These are phyloP conservation scores for Naganishia friedmannii DNA, from an alignment of 768 basidiomycete species.

Conservation along the genomic window DNA sequence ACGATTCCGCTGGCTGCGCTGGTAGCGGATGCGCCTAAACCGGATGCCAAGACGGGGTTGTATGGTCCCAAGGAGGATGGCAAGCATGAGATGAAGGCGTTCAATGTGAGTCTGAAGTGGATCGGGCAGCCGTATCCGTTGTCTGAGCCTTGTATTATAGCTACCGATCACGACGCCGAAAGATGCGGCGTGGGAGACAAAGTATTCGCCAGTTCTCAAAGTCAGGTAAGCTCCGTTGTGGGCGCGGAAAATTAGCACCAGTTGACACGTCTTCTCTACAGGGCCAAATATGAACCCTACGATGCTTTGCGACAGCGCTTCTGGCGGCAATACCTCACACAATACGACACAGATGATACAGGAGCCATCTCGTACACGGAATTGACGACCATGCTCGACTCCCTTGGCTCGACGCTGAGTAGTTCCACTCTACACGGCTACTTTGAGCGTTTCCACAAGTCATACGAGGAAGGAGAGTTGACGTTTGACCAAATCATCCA, in stretches of 20 bases:
- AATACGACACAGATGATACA: slow-evolving; percentile 87
- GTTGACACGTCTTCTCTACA: slow-evolving; percentile 46
- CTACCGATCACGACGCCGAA: slow-evolving; percentile 64
- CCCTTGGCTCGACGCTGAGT: slow-evolving; percentile 88
- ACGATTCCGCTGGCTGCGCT: slow-evolving; percentile 70
- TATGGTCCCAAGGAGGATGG: slow-evolving; percentile 60
- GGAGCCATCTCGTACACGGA: slow-evolving; percentile 73
- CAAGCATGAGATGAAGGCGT: slow-evolving; percentile 67
- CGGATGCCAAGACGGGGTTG: slow-evolving; percentile 59
- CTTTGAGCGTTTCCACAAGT: slow-evolving; percentile 69
- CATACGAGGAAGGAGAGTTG: slow-evolving; percentile 66
- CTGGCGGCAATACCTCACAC: slow-evolving; percentile 81
- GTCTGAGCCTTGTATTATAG: slow-evolving; percentile 32
- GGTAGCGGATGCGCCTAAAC: slow-evolving; percentile 65
- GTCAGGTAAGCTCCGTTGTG: slow-evolving; percentile 58
- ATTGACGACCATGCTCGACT: slow-evolving; percentile 91
- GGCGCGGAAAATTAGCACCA: background rate
- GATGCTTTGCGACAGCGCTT: slow-evolving; percentile 82
- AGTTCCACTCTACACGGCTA: slow-evolving; percentile 73
- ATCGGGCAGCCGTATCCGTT: slow-evolving; percentile 8
- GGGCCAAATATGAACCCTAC: slow-evolving; percentile 94
- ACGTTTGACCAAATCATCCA: slow-evolving; percentile 74
- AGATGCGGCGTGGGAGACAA: slow-evolving; percentile 68
- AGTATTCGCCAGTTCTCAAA: slow-evolving; percentile 66
- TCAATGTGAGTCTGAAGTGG: slow-evolving; percentile 52